phyloP scores from a whole-genome alignment of 2,329 filamentous ascomycete species.

The Diaporthe ilicicola region DNA sequence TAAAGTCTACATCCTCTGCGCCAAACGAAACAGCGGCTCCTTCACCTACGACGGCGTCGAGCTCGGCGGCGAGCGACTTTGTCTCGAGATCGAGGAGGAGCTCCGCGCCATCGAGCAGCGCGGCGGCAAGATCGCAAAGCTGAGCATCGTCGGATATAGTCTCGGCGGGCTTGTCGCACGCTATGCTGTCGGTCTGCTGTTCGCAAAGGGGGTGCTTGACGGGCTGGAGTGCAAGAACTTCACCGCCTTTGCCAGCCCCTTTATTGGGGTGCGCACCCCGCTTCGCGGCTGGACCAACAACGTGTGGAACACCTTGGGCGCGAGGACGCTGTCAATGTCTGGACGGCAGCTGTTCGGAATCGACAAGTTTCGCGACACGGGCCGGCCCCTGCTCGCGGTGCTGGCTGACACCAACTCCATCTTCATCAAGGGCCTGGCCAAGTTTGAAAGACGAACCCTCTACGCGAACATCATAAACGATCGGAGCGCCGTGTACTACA shows the following conservation, averaged over 20 bases:
- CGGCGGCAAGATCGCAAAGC: conserved; percentile 78
- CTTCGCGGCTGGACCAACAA: conserved; percentile 71
- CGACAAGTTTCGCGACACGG: conserved; percentile 84
- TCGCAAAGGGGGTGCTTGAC: conserved; percentile 82
- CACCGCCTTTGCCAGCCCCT: conserved; percentile 88
- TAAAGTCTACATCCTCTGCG: conserved; percentile 73
- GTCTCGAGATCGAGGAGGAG: conserved; percentile 72
- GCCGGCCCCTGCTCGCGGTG: conserved; percentile 80
- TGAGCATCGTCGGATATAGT: conserved; percentile 91
- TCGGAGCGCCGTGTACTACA: conserved; percentile 82
- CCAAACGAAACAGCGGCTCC: conserved; percentile 76
- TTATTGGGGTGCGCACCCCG: conserved; percentile 79
- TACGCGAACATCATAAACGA: conserved; percentile 93
- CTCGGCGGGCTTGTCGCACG: conserved; percentile 86
- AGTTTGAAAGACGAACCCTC: conserved; percentile 78
- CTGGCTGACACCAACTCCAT: conserved; percentile 85
- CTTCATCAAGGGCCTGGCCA: conserved; percentile 81
- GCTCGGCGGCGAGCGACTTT: conserved; percentile 72
- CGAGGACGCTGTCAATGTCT: conserved; percentile 81
- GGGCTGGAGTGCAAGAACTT: conserved; percentile 88
- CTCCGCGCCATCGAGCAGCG: conserved; percentile 62
- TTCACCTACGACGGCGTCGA: conserved; percentile 78
- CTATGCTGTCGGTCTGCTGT: conserved; percentile 85
- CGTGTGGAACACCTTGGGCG: conserved; percentile 85
- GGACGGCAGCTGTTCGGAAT: conserved; percentile 89